phyloP scores from a whole-genome alignment of 495 filamentous ascomycete genomes.

The Hypomontagnella submonticulosa region DNA sequence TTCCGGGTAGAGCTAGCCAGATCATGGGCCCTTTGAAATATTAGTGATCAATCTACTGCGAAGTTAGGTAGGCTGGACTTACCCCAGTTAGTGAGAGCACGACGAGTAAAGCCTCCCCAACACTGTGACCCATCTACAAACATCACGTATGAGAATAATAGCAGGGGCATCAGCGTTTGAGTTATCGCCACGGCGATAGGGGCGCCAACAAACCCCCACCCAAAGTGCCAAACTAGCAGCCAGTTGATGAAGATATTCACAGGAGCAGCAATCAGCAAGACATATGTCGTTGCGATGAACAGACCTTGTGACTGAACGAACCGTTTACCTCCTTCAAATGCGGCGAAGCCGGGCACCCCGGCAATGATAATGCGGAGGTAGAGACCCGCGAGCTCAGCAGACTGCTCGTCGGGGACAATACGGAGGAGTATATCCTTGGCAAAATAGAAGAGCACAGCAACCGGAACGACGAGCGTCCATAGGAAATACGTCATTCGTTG shows the following conservation, averaged over 20 bases:
- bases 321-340: slow-evolving; percentile 76
- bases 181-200: slow-evolving; percentile 86
- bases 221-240: slow-evolving; percentile 75
- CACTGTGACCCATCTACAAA: slow-evolving; percentile 82
- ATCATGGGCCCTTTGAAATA: slow-evolving; percentile 72
- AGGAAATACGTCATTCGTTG: slow-evolving; percentile 78
- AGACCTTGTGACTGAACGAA: slow-evolving; percentile 79
- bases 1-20: slow-evolving; percentile 81
- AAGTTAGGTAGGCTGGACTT: slow-evolving; percentile 14
- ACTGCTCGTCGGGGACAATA: slow-evolving; percentile 70
- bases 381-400: slow-evolving; percentile 71
- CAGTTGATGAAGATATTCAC: slow-evolving; percentile 75
- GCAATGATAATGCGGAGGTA: slow-evolving; percentile 73
- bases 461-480: slow-evolving; percentile 69
- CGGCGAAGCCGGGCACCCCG: slow-evolving; percentile 75
- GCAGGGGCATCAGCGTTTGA: slow-evolving; percentile 80
- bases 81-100: slow-evolving; percentile 82
- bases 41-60: slow-evolving; percentile 14
- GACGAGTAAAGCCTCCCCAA: slow-evolving; percentile 82
- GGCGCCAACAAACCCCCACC: slow-evolving; percentile 84
- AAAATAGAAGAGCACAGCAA: slow-evolving; percentile 68
- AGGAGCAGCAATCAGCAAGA: slow-evolving; percentile 72
- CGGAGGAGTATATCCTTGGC: slow-evolving; percentile 64
- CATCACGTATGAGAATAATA: slow-evolving; percentile 78
- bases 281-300: slow-evolving; percentile 74